phyloP scores from a whole-genome alignment of 1,139 yeast genomes.

The Blastobotrys apis region DNA sequence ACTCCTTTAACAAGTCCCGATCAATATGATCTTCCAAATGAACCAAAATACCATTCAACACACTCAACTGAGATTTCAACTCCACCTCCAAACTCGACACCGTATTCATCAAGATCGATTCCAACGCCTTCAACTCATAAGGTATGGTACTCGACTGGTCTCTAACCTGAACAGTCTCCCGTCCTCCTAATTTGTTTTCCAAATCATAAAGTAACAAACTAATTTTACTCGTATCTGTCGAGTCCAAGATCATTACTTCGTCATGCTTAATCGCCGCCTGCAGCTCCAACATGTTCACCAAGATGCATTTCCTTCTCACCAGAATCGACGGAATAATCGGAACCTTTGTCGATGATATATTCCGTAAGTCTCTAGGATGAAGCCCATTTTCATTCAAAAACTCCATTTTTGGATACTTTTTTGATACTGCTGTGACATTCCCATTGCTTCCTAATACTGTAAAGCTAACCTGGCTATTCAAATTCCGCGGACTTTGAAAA shows the following conservation, averaged over 20 bases:
- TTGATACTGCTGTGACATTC: constrained; percentile 62
- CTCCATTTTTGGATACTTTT: constrained; percentile 65
- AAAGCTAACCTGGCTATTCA: constrained; percentile 42
- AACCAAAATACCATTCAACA: constrained; percentile 64
- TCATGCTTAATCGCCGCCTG: constrained; percentile 79
- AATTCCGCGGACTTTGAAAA: constrained; percentile 15
- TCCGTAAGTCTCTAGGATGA: constrained; percentile 75
- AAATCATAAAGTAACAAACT: constrained; percentile 80
- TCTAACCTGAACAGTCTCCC: not conserved
- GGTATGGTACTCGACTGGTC: constrained; percentile 24
- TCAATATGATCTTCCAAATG: constrained; percentile 83
- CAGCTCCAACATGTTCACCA: constrained; percentile 74
- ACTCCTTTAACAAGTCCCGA: constrained; percentile 67
- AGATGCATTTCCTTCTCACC: constrained; percentile 72
- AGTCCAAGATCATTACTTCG: constrained; percentile 74
- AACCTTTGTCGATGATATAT: constrained; percentile 78
- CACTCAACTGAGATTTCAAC: constrained; percentile 60
- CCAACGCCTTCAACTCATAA: constrained; percentile 85
- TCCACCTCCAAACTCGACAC: constrained; percentile 80
- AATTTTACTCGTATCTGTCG: constrained; percentile 52
- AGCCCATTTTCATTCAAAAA: constrained; percentile 68
- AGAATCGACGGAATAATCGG: constrained; percentile 85
- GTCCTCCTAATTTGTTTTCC: constrained; percentile 50
- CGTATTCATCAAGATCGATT: constrained; percentile 76
- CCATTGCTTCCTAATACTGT: constrained; percentile 76